Conservation (phyloP, 805 yeast species). For the Cyberlindnera euphorbiae region DNA sequence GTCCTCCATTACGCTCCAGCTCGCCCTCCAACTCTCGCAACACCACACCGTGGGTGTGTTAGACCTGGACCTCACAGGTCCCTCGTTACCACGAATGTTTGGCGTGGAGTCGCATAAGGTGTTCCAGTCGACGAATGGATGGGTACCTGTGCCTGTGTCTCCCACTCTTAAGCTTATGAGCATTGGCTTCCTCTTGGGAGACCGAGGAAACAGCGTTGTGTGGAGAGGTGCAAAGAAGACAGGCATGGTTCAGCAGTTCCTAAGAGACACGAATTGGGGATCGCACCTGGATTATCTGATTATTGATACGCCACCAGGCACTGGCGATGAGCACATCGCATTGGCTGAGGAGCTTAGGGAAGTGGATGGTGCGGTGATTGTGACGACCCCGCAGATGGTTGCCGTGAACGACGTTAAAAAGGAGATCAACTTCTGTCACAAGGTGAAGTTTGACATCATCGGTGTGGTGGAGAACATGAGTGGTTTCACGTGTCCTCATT, state of each 20-base stretch:
- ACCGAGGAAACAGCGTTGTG: conserved; percentile 86
- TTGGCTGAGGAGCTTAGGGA: conserved; percentile 79
- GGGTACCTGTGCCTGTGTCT: conserved; percentile 75
- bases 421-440: conserved; percentile 86
- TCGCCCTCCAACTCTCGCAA: conserved; percentile 75
- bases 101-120: conserved; percentile 80
- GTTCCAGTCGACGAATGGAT: conserved; percentile 75
- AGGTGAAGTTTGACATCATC: conserved; percentile 71
- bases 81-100: conserved; percentile 94
- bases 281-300: conserved; percentile 59
- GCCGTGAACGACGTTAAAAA: conserved; percentile 93
- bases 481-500: conserved; percentile 92
- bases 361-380: conserved; percentile 91
- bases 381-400: conserved; percentile 93
- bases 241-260: conserved; percentile 93
- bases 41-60: conserved; percentile 87
- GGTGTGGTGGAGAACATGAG: conserved; percentile 97
- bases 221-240: conserved; percentile 99
- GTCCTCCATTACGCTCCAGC: conserved; percentile 91
- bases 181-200: conserved; percentile 77
- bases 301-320: conserved; percentile 98
- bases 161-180: conserved; percentile 40
- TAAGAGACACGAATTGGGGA: conserved; percentile 91
- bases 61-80: conserved; percentile 95
- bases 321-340: conserved; percentile 96